These are phyloP conservation scores for Sanghuangporus sanghuang DNA, from an alignment of 1,284 basidiomycete genomes.

Conservation along the genomic window DNA sequence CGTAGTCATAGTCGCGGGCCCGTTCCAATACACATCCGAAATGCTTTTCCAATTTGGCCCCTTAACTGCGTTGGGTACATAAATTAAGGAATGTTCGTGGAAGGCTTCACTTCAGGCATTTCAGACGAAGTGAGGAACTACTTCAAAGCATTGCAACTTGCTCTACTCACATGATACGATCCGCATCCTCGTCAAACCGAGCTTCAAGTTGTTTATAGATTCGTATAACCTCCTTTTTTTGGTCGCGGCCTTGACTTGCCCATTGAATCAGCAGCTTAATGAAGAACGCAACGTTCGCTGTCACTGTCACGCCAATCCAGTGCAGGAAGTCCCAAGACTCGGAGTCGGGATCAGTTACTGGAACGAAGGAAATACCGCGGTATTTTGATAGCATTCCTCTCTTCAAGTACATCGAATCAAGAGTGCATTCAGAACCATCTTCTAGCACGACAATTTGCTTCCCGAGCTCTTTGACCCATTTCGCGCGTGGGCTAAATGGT, in stretches of 20 bases:
- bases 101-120: background rate
- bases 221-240: too few relatives aligned
- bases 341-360: constrained; percentile 17
- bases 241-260: too few relatives aligned
- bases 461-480: background rate
- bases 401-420: background rate
- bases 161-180: constrained; percentile 15
- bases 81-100: background rate
- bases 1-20: constrained; percentile 16
- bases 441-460: background rate
- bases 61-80: background rate
- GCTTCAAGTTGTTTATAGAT: constrained; percentile 21
- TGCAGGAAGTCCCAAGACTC: constrained; percentile 18
- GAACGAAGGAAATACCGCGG: constrained; percentile 16
- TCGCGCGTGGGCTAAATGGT: background rate
- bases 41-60: constrained; percentile 9
- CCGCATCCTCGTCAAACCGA: constrained; percentile 18
- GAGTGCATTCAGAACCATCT: background rate
- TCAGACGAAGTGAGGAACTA: too few relatives aligned
- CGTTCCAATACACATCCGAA: constrained; percentile 1
- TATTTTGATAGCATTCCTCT: background rate
- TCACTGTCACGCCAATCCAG: constrained; percentile 15
- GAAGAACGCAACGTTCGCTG: constrained; percentile 16
- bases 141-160: too few relatives aligned
- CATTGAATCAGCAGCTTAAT: constrained; percentile 18